These are phyloP conservation scores for Lanmaoa rubissima DNA, from an alignment of 768 basidiomycete genomes.

Conservation along the genomic window DNA sequence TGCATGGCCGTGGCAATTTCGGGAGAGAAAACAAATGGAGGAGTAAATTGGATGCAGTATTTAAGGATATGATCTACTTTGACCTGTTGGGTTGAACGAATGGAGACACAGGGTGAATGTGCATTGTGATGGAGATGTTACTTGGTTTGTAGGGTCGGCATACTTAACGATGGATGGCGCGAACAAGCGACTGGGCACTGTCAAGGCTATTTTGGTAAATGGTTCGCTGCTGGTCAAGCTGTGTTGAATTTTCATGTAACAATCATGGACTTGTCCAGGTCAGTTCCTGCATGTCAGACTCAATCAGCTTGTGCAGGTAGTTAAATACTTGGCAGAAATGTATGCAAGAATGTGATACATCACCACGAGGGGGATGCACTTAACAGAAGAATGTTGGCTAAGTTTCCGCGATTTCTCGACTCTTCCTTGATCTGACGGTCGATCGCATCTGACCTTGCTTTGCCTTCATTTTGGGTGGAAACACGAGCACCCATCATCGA, in stretches of 20 bases:
- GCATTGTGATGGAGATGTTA: no score
- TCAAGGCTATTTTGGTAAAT: not conserved
- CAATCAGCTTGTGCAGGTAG: not conserved
- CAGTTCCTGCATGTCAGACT: not conserved
- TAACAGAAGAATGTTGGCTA: not conserved
- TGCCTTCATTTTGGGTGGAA: not conserved
- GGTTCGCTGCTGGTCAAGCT: not conserved
- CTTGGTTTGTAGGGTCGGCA: not conserved
- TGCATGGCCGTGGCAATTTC: no score
- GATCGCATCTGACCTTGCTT: constrained; percentile 2
- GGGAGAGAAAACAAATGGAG: no score
- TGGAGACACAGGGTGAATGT: no score
- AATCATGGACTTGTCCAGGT: not conserved
- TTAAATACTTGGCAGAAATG: no score
- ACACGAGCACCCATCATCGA: not conserved
- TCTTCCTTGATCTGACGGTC: constrained; percentile 2
- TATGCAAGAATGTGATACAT: not conserved
- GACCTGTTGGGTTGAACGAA: no score
- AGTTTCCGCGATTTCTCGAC: not conserved
- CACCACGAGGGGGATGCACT: not conserved
- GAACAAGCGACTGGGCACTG: not conserved
- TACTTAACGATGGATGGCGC: not conserved
- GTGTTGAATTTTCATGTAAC: constrained; percentile 4
- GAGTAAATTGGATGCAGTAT: no score
- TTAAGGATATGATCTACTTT: no score